phyloP scores from a whole-genome alignment of 768 basidiomycete species.

The Aureoboletus auriporus region DNA sequence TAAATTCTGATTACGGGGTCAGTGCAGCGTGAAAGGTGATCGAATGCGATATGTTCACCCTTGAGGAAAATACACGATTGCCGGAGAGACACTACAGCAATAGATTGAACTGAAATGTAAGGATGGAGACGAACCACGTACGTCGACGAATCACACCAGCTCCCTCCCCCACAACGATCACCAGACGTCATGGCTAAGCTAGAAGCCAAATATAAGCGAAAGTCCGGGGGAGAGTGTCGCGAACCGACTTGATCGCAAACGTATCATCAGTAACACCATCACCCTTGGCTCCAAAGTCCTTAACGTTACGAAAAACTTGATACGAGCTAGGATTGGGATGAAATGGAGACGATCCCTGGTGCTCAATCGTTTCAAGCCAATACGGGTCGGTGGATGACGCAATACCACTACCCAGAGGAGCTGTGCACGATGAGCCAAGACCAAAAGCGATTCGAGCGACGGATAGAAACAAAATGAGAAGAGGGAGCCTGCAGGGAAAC shows the following conservation, averaged over 20 bases:
- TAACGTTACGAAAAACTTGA: conserved; percentile 74
- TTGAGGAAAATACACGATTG: too few relatives aligned
- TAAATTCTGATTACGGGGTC: conserved; percentile 48
- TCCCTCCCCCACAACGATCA: conserved; percentile 56
- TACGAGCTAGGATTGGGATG: conserved; percentile 50
- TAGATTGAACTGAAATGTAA: background rate
- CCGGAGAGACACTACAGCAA: conserved; percentile 28
- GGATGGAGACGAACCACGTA: conserved; percentile 5
- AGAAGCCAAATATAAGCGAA: conserved; percentile 4
- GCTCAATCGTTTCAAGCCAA: conserved; percentile 68
- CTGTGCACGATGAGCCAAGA: conserved; percentile 43
- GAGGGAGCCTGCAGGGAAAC: background rate
- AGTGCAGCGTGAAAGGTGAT: background rate
- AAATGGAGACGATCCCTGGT: conserved; percentile 66
- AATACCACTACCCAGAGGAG: conserved; percentile 44
- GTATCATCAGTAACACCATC: conserved; percentile 75
- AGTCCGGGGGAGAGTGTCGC: background rate
- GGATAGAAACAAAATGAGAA: conserved; percentile 11
- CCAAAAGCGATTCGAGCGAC: conserved; percentile 15
- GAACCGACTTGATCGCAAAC: conserved; percentile 58
- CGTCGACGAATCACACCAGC: conserved; percentile 48
- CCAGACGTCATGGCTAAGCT: conserved; percentile 64
- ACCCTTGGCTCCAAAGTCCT: conserved; percentile 49
- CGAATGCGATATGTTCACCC: conserved; percentile 39
- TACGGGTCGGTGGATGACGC: conserved; percentile 44